Percentiles rank a stretch among this genome's conserved stretches.
phyloP scores from a whole-genome alignment of 148 eudicot species.

The Arbutus unedo region DNA sequence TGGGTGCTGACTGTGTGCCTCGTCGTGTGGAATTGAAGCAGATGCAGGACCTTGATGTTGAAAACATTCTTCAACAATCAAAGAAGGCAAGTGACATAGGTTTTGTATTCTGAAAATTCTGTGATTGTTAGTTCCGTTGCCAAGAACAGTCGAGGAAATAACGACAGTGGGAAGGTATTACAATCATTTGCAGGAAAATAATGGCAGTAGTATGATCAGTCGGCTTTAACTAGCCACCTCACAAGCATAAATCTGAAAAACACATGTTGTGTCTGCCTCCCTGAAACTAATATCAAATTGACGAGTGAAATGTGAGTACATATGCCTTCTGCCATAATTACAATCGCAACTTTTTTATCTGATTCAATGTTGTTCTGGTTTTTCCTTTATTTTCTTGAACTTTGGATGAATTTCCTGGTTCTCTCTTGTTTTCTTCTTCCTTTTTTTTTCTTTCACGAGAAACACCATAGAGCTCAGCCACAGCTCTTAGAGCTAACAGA shows the following conservation, averaged over 20 bases:
- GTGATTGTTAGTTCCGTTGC: conserved; percentile 1
- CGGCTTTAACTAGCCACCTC: not conserved
- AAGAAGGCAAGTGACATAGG: conserved; percentile 34
- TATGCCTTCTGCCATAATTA: not conserved
- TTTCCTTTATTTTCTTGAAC: not conserved
- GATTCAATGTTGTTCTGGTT: not conserved
- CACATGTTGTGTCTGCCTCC: not conserved
- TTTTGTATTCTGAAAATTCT: not conserved
- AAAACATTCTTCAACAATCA: conserved; percentile 41
- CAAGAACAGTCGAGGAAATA: not conserved
- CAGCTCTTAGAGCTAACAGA: not conserved
- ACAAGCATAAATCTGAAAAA: not conserved
- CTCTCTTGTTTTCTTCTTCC: not conserved
- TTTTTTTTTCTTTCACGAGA: not conserved
- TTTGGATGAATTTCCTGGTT: not conserved
- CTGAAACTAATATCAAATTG: not conserved
- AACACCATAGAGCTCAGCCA: not conserved
- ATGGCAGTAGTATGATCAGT: not conserved
- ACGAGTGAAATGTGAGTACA: not conserved
- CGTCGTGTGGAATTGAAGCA: conserved; percentile 76
- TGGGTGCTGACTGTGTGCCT: conserved; percentile 85
- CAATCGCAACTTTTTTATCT: no score
- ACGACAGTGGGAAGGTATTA: not conserved
- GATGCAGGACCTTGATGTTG: conserved; percentile 52
- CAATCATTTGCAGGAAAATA: not conserved